Evolutionary conservation across 2,329 filamentous ascomycete genomes (phyloP).

Genomic region (Paraphoma chrysanthemicola): DNA sequence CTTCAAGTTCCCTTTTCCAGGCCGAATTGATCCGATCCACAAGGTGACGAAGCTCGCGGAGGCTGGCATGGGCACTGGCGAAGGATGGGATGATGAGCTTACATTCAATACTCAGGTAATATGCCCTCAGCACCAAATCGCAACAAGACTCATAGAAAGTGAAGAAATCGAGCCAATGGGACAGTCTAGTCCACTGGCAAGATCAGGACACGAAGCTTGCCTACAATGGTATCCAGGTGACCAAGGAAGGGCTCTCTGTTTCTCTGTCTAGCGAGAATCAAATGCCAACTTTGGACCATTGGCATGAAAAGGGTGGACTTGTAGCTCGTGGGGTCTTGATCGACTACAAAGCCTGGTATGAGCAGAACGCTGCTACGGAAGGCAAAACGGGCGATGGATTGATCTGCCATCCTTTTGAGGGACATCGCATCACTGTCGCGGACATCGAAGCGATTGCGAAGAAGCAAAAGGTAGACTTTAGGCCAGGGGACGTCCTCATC

Average conservation of each 20-base stretch:
- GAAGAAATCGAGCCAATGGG: constrained; percentile 29
- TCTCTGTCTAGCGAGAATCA: constrained; percentile 10
- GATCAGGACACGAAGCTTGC: constrained; percentile 12
- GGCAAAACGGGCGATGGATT: constrained; percentile 14
- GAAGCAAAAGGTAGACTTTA: constrained; percentile 9
- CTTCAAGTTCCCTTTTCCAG: constrained; percentile 29
- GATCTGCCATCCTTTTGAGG: constrained; percentile 13
- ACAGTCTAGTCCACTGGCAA: constrained; percentile 34
- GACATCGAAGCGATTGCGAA: constrained; percentile 16
- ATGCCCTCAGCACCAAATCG: background rate
- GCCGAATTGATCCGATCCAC: constrained; percentile 33
- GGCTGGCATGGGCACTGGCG: constrained; percentile 8
- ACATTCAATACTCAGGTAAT: constrained; percentile 38
- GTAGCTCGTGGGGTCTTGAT: constrained; percentile 19
- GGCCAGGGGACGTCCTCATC: constrained; percentile 26
- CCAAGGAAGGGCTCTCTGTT: constrained; percentile 14
- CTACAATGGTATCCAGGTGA: constrained; percentile 19
- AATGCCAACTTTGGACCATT: constrained; percentile 21
- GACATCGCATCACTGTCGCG: constrained; percentile 19
- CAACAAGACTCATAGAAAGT: background rate
- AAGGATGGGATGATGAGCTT: constrained; percentile 32
- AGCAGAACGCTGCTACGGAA: constrained; percentile 11
- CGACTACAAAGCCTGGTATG: constrained; percentile 18
- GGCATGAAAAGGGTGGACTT: constrained; percentile 15
- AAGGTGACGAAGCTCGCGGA: constrained; percentile 29